Evolutionary conservation across 108 stramenopile species (phyloP).

Genomic region (Ochromonas danica): DNA sequence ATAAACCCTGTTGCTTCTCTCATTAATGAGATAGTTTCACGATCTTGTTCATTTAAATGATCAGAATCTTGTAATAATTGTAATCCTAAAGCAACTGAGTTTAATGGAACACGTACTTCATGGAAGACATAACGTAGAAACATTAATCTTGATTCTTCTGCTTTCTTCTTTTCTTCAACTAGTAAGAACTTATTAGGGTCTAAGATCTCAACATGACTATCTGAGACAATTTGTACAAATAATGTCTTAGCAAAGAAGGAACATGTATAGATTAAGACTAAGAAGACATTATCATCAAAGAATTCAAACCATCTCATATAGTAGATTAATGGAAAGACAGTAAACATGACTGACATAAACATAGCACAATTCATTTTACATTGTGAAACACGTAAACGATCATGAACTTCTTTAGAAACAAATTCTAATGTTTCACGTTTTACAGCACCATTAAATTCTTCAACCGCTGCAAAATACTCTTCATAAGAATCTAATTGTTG

Average conservation of each 20-base stretch:
- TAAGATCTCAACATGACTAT: slow-evolving; percentile 6
- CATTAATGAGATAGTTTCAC: neutral
- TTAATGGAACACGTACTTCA: slow-evolving; percentile 34
- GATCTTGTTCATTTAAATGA: neutral
- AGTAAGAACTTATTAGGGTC: slow-evolving; percentile 22
- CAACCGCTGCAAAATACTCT: neutral
- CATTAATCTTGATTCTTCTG: slow-evolving; percentile 20
- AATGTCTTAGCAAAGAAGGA: neutral
- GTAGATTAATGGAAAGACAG: neutral
- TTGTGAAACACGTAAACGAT: neutral
- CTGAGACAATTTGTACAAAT: neutral
- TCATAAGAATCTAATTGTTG: slow-evolving; percentile 1
- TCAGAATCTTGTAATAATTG: neutral
- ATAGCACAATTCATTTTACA: slow-evolving; percentile 4
- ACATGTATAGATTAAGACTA: neutral
- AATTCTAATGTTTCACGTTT: neutral
- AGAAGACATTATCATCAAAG: neutral
- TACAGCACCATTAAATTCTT: neutral
- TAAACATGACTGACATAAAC: slow-evolving; percentile 4
- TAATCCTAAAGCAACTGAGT: slow-evolving; percentile 18
- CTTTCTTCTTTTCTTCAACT: slow-evolving; percentile 8
- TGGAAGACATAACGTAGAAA: slow-evolving; percentile 39
- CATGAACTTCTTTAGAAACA: neutral
- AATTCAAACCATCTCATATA: neutral
- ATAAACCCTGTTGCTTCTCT: neutral